Evolutionary conservation across 2,329 filamentous ascomycete genomes (phyloP).

Genomic region (Hirsutella rhossiliensis): DNA sequence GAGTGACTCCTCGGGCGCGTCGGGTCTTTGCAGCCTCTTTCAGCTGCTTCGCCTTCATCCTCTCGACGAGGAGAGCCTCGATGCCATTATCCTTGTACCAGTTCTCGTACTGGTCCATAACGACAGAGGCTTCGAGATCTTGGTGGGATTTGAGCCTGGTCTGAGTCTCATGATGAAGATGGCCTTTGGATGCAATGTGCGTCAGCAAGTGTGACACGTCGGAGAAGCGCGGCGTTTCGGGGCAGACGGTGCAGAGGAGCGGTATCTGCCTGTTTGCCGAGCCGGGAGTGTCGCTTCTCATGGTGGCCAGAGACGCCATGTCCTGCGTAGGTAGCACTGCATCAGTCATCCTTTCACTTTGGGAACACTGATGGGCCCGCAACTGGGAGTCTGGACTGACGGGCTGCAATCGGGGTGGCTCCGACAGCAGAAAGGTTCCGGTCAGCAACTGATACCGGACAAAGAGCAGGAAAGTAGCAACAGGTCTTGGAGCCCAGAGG

Average conservation of each 20-base stretch:
- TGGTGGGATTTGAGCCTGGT: slow-evolving; percentile 59
- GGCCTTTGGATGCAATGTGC: slow-evolving; percentile 86
- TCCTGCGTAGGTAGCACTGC: slow-evolving; percentile 10
- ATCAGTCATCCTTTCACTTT: slow-evolving; percentile 1
- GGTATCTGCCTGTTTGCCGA: slow-evolving; percentile 36
- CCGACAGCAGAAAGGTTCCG: not conserved
- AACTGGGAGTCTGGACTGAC: slow-evolving; percentile 1
- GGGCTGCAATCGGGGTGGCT: not conserved
- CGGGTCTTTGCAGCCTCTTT: slow-evolving; percentile 47
- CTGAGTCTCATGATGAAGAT: slow-evolving; percentile 74
- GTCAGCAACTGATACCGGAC: slow-evolving; percentile 1
- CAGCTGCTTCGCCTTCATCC: slow-evolving; percentile 64
- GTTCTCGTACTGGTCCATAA: slow-evolving; percentile 56
- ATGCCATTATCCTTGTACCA: slow-evolving; percentile 70
- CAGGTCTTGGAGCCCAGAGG: slow-evolving; percentile 6
- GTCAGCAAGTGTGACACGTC: slow-evolving; percentile 88
- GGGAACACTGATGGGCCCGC: not conserved
- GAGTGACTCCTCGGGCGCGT: slow-evolving; percentile 16
- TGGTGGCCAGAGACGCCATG: slow-evolving; percentile 23
- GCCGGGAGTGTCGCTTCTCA: slow-evolving; percentile 9
- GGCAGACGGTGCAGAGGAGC: slow-evolving; percentile 73
- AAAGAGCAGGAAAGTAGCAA: slow-evolving; percentile 15
- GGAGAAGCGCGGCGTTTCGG: slow-evolving; percentile 68
- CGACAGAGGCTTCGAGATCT: slow-evolving; percentile 50
- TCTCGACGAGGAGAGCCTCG: slow-evolving; percentile 61